Base-by-base conservation (phyloP, 768 basidiomycete species). In the Gelatoporia subvermispora region DNA sequence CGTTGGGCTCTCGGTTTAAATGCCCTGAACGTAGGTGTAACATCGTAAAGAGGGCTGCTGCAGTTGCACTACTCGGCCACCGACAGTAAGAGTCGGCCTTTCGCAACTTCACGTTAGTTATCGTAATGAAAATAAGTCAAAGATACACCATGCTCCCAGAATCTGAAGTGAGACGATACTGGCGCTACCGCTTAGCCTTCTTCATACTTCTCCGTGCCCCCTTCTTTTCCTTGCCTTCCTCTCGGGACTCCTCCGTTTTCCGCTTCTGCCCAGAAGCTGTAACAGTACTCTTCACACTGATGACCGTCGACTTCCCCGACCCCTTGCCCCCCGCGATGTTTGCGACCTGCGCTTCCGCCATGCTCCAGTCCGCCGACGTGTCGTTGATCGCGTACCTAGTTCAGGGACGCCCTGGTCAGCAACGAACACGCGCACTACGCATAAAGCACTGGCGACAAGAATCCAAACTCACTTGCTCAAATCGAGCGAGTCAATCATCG, bases 401-500 rank as follows among this genome's bases (percentile, higher is more conserved):
- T 34, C 34, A 57, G 38, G 34, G 22, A 37, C 41, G 23, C 13
- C 22, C 48, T 49, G 39, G 38, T 48, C 9, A 49, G 34, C 48
- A 23, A 23, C 8, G 17, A 39, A 22, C n/a, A 39, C 5, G 17
- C n/a, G 38, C n/a, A n/a, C n/a, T n/a, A n/a, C n/a, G n/a, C n/a
- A n/a, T 18, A 35, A 11, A 23, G 3, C 20, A 20, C 21, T 11
- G 8, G 7, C 9, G n/a, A 35, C 23, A 18, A 46, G 11, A 25
- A 4, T n/a, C 42, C 4, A 43, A 40, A 75, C 90, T 77, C 62
- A 97, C 93, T 86, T 85, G 68, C 75, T 80, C 51, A 97, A 68
- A 69, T 97, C 93, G 24, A 99, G 75, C 18, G 88, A 79, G 55
- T 91, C 83, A 42, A 98, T 83, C 75, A 97, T 81, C 65, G 88